Evolutionary conservation across 2,329 filamentous ascomycete genomes (phyloP).

Genomic region (Graphiopsis chlorocephala): DNA sequence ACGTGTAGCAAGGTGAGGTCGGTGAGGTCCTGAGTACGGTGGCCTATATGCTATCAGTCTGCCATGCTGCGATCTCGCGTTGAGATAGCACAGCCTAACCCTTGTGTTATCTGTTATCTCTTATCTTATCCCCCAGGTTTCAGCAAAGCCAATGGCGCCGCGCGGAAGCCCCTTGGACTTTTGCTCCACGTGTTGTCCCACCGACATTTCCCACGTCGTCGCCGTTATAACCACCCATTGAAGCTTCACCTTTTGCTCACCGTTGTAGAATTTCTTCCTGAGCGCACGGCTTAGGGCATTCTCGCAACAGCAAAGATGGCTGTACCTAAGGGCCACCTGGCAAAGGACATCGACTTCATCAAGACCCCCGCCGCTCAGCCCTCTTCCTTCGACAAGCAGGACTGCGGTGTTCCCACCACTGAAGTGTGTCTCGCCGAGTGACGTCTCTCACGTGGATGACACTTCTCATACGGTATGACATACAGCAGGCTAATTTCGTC

Average conservation of each 20-base stretch:
- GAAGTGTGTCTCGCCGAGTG: background rate
- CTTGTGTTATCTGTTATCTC: background rate
- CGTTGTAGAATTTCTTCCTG: background rate
- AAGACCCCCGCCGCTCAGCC: constrained; percentile 8
- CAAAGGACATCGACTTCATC: constrained; percentile 15
- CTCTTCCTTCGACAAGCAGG: constrained; percentile 2
- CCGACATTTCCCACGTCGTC: background rate
- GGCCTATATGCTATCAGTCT: background rate
- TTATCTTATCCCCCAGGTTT: background rate
- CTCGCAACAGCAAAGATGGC: background rate
- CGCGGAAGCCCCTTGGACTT: background rate
- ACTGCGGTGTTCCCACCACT: constrained; percentile 4
- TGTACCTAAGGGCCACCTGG: background rate
- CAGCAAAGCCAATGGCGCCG: background rate
- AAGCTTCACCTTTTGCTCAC: background rate
- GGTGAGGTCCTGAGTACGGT: background rate
- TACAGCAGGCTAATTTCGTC: background rate
- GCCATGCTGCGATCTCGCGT: background rate
- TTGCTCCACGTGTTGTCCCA: constrained; percentile 1
- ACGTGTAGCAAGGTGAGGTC: background rate
- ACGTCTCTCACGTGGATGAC: too few species aligned
- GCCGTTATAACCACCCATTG: background rate
- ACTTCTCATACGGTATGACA: background rate
- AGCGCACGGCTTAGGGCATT: background rate
- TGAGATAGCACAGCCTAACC: background rate